phyloP scores from a whole-genome alignment of 257 asterid species.

The Ligustrum vulgare region DNA sequence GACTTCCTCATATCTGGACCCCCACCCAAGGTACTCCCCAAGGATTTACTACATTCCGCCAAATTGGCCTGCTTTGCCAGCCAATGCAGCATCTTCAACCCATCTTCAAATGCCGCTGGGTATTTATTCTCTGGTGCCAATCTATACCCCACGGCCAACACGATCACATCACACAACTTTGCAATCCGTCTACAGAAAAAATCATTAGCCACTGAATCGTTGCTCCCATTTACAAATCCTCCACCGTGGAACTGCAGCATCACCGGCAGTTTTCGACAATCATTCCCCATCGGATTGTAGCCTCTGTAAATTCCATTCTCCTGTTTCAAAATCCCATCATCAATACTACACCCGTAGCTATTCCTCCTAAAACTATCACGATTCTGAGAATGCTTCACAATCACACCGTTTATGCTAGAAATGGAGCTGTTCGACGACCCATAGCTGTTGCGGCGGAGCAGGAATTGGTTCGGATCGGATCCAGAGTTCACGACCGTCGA shows the following conservation, averaged over 20 bases:
- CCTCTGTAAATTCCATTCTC: slow-evolving; percentile 66
- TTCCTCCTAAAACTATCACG: slow-evolving; percentile 41
- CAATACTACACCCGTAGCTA: slow-evolving; percentile 54
- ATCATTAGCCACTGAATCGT: slow-evolving; percentile 80
- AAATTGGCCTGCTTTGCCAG: slow-evolving; percentile 85
- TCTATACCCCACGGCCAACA: slow-evolving; percentile 87
- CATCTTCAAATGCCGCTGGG: slow-evolving; percentile 92
- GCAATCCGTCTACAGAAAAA: slow-evolving; percentile 78
- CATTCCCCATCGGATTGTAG: slow-evolving; percentile 56
- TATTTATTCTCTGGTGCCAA: slow-evolving; percentile 83
- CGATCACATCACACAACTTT: slow-evolving; percentile 80
- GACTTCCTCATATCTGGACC: slow-evolving; percentile 57
- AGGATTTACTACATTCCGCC: slow-evolving; percentile 79
- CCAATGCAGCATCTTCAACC: slow-evolving; percentile 87
- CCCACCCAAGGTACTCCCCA: slow-evolving; percentile 45
- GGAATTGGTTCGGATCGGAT: slow-evolving; percentile 34
- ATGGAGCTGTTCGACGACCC: slow-evolving; percentile 34
- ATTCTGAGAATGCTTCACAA: slow-evolving; percentile 28
- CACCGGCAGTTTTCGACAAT: slow-evolving; percentile 59
- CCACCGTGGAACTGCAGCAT: slow-evolving; percentile 93
- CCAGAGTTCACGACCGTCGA: slow-evolving; percentile 23
- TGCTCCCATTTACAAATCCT: slow-evolving; percentile 88
- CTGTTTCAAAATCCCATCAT: slow-evolving; percentile 42
- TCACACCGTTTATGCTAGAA: slow-evolving; percentile 21
- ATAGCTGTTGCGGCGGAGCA: slow-evolving; percentile 53